Base-by-base conservation (phyloP, 1,284 basidiomycete species). In the Gymnopus androsaceus region DNA sequence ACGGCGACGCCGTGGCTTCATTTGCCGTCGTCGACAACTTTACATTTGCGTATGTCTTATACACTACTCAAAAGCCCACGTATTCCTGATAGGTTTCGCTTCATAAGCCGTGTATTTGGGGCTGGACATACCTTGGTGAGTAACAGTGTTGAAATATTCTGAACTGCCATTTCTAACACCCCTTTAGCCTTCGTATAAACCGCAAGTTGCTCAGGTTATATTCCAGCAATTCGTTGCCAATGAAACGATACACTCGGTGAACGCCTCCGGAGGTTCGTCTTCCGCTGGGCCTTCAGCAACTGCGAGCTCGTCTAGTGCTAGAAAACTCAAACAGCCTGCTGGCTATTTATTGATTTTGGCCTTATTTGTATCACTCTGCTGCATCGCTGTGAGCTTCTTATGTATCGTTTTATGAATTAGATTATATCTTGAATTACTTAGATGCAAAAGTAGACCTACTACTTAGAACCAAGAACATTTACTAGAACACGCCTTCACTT, bases 21-120 rank as follows among this genome's bases (percentile, higher is more conserved):
- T 63, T 71, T 12, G 69, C 73, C 59, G 71, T 72, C 42, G 69
- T 74, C 7, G 69, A 70, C 46, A 71, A 70, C 56, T 71, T 75
- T 56, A 66, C 68, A 1, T 75, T 72, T 50, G 71, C 70, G 71
- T 71, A 55, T 34, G 69, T 38, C 64, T 23, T 59, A 37, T 40
- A 40, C 3, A 38, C 41, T 37, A 9, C 33, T 28, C 44, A 17
- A 3, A 17, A 23, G 1, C n/a, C 4, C 14, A 21, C 41, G 12
- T 25, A 42, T 17, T 5, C 27, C 44, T 58, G 17, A 42, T 11
- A 36, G 21, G 30, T 11, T 23, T 46, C 11, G 2, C 41, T 12
- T 37, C 15, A 2, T 46, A n/a, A 74, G 72, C 14, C 66, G 72
- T 15, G 71, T 74, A 0, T 72, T 62, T 57, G 64, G 66, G 42